Conservation (phyloP, 106 monocot genomes). For the Alisma plantagoaquatica region DNA sequence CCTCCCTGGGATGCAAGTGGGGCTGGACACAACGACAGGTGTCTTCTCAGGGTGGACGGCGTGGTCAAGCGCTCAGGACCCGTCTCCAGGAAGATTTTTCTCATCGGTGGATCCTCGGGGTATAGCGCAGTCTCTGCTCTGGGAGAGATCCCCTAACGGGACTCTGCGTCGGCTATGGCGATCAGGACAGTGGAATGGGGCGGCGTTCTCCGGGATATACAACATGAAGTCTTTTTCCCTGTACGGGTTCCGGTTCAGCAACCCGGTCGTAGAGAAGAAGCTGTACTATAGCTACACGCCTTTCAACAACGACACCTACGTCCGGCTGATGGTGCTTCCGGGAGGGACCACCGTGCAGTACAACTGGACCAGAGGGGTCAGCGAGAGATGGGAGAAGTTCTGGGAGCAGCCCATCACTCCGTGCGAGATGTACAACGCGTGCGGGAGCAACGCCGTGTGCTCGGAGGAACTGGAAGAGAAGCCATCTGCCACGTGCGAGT, state of each 20-base stretch:
- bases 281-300: too few species aligned
- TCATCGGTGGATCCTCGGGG: slow-evolving; percentile 23
- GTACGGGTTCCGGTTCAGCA: slow-evolving; percentile 25
- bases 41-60: slow-evolving; percentile 16
- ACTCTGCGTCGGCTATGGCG: slow-evolving; percentile 52
- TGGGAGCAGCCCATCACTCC: neutral
- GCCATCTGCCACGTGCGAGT: neutral
- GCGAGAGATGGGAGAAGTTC: neutral
- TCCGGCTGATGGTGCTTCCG: too few species aligned
- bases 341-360: too few species aligned
- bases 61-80: slow-evolving; percentile 39
- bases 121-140: slow-evolving; percentile 1
- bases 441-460: slow-evolving; percentile 4
- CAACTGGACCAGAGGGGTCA: neutral
- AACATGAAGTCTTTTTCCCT: slow-evolving; percentile 22
- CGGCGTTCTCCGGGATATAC: slow-evolving; percentile 39
- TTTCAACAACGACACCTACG: too few species aligned
- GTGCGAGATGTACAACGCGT: too few species aligned
- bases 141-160: slow-evolving; percentile 13
- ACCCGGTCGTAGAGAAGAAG: neutral
- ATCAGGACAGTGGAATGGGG: slow-evolving; percentile 58
- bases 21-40: slow-evolving; percentile 9
- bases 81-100: slow-evolving; percentile 26
- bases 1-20: slow-evolving; percentile 41
- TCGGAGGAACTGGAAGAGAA: neutral